A percentile compares a stretch with the other conserved stretches of the same genome.
phyloP scores from a whole-genome alignment of 2,329 filamentous ascomycete species.

The Colletotrichum neosansevieriae region DNA sequence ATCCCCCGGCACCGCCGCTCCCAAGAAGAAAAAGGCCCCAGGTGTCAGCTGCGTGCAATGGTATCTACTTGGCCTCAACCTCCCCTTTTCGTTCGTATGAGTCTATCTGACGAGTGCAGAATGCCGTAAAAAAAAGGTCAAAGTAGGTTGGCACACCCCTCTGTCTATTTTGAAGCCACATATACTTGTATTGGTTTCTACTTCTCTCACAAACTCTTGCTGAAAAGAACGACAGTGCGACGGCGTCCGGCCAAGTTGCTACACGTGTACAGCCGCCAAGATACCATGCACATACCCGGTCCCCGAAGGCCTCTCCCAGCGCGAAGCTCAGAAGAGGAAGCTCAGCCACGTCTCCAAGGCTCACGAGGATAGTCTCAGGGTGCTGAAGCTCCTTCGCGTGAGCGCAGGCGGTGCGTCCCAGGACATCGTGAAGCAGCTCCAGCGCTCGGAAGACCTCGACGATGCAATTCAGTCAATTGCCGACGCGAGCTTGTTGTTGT shows the following conservation, averaged over 20 bases:
- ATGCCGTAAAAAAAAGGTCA: slow-evolving; percentile 24
- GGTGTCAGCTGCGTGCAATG: slow-evolving; percentile 22
- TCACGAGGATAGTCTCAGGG: slow-evolving; percentile 23
- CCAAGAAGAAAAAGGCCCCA: slow-evolving; percentile 21
- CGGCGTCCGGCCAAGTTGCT: slow-evolving; percentile 16
- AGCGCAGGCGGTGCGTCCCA: slow-evolving; percentile 11
- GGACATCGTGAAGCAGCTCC: slow-evolving; percentile 19
- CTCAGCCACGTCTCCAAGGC: slow-evolving; percentile 12
- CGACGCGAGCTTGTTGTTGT: slow-evolving; percentile 12
- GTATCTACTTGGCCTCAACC: background rate
- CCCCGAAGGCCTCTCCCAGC: slow-evolving; percentile 24
- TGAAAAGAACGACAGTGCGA: slow-evolving; percentile 7
- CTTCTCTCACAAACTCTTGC: background rate
- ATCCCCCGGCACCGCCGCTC: background rate
- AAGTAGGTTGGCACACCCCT: background rate
- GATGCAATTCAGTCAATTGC: slow-evolving; percentile 21
- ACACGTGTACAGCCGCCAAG: background rate
- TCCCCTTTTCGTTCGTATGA: background rate
- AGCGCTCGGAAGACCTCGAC: slow-evolving; percentile 11
- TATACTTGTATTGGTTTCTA: no score
- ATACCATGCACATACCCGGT: slow-evolving; percentile 23
- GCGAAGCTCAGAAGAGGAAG: slow-evolving; percentile 21
- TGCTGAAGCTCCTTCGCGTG: slow-evolving; percentile 15
- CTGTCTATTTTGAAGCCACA: no score
- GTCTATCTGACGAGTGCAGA: background rate